These are phyloP conservation scores for Typha latifolia DNA, from an alignment of 176 grass and related monocot species.

Conservation along the genomic window DNA sequence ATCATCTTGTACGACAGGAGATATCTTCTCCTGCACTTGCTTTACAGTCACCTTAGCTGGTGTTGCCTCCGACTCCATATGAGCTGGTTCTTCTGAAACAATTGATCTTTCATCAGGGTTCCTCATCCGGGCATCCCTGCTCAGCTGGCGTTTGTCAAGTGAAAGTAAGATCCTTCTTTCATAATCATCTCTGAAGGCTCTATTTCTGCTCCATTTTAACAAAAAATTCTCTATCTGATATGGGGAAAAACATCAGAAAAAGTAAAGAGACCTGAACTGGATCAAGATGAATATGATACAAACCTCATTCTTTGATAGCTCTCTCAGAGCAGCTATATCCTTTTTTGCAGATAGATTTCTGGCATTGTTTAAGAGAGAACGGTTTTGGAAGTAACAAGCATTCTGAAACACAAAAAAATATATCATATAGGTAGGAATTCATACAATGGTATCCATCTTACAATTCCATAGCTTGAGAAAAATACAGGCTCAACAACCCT, in stretches of 20 bases:
- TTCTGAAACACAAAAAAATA: slow-evolving; percentile 44
- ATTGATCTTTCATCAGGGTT: slow-evolving; percentile 90
- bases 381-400: slow-evolving; percentile 52
- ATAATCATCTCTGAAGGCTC: slow-evolving; percentile 78
- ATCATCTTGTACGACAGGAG: slow-evolving; percentile 26
- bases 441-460: neutral
- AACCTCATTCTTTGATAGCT: slow-evolving; percentile 56
- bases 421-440: neutral
- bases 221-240: slow-evolving; percentile 69
- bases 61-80: slow-evolving; percentile 13
- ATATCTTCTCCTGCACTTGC: slow-evolving; percentile 29
- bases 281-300: slow-evolving; percentile 9
- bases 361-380: slow-evolving; percentile 46
- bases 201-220: slow-evolving; percentile 57
- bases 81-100: slow-evolving; percentile 25
- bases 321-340: slow-evolving; percentile 55
- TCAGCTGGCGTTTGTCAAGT: slow-evolving; percentile 55
- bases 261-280: neutral
- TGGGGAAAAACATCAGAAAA: slow-evolving; percentile 10
- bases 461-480: too few relatives aligned
- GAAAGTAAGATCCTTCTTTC: slow-evolving; percentile 77
- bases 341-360: slow-evolving; percentile 62
- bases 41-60: slow-evolving; percentile 35
- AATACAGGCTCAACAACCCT: too few relatives aligned
- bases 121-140: slow-evolving; percentile 75